Evolutionary conservation across 306 rosid species (phyloP).

Genomic region (Sicyos baderoa): DNA sequence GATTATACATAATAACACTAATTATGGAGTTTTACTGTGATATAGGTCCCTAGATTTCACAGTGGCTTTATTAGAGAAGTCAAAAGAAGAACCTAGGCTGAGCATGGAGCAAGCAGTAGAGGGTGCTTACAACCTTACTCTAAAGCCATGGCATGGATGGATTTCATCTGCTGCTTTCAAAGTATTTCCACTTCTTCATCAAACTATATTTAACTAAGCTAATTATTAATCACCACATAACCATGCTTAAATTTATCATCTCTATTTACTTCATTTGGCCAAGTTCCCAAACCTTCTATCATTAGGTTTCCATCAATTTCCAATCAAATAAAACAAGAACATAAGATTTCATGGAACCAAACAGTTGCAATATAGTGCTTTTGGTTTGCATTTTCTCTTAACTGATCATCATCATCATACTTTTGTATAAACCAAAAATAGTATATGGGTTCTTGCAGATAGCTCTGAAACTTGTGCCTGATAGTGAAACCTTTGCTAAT

Average conservation of each 20-base stretch:
- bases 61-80: constrained; percentile 38
- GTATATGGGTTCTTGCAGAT: constrained; percentile 40
- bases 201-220: background rate
- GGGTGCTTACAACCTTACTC: constrained; percentile 56
- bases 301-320: background rate
- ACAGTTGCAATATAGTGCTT: background rate
- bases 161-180: constrained; percentile 82
- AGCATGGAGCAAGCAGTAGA: constrained; percentile 65
- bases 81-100: constrained; percentile 41
- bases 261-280: background rate
- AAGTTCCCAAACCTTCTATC: background rate
- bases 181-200: constrained; percentile 30
- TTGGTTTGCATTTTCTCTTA: background rate
- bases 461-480: constrained; percentile 69
- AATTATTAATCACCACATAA: background rate
- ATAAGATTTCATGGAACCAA: background rate
- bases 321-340: background rate
- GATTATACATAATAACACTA: background rate
- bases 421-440: background rate
- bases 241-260: background rate
- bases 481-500: constrained; percentile 43
- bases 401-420: background rate
- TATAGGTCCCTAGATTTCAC: constrained; percentile 70
- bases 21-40: constrained; percentile 4
- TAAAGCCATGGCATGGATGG: constrained; percentile 95